Base-by-base conservation (phyloP, 2,329 filamentous ascomycete species). In the Cercospora sp. region DNA sequence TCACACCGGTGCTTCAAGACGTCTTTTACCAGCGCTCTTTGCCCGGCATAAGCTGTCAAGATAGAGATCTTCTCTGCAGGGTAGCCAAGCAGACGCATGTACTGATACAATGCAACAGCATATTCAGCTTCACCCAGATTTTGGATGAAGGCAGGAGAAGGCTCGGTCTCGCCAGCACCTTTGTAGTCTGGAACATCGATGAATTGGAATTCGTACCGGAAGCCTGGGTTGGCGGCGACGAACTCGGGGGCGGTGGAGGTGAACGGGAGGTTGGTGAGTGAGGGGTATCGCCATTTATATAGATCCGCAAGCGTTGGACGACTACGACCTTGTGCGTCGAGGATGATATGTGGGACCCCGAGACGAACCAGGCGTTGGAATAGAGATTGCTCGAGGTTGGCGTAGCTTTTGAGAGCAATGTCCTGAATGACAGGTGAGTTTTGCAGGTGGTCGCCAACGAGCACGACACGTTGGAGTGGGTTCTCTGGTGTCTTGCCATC, bases 101-200 rank as follows among this genome's bases (percentile, higher is more conserved):
- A 99, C 81, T 97, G 93, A 81, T 90, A 99, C 31, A 99, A 86
- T 3, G 95, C 95, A 28, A 98, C 95, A 2, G 93, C 91, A 78
- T 98, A 99, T 81, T 99, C 96, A 2, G 95, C 95, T 81, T 99
- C 95, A 58, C 95, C 95, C 55, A 98, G 82, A 75, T 99, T 99
- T 79, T 98, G 94, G 64, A 98, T 90, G 79, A 97, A 99, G 80
- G 98, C 94, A 23, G 94, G 92, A 26, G 90, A 91, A 0, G 95
- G 95, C 78, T 97, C 93, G 60, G 88, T 87, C 81, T 99, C 95
- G 60, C 95, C 95, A 66, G 85, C 86, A 40, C 92, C 93, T 80
- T 96, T 96, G 83, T 97, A 99, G 77, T 97, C 91, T 1, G 90
- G 89, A 1, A 99, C 94, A 74, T 97, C 89, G 82, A 99, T 94